Conservation (phyloP, 2,329 filamentous ascomycete species). For the Epicoccum nigrum region DNA sequence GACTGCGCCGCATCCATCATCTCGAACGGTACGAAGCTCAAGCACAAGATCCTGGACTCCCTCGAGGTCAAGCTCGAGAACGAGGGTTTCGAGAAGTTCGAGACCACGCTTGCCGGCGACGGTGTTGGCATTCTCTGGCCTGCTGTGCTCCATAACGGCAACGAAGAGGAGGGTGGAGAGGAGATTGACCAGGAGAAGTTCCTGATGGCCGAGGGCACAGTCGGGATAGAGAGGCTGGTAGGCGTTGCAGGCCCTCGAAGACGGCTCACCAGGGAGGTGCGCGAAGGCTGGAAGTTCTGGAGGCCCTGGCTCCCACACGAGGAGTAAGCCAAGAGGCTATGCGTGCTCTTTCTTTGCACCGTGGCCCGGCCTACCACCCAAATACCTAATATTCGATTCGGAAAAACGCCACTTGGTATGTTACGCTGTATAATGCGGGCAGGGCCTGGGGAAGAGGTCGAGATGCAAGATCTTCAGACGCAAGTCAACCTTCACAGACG, state of each 20-base stretch:
- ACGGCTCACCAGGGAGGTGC: slow-evolving; percentile 37
- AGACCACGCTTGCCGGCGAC: slow-evolving; percentile 89
- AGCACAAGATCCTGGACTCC: slow-evolving; percentile 56
- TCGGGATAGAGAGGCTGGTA: slow-evolving; percentile 85
- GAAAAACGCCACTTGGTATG: slow-evolving; percentile 10
- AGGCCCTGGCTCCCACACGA: slow-evolving; percentile 42
- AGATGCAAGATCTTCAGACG: slow-evolving; percentile 12
- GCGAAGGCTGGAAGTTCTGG: slow-evolving; percentile 51
- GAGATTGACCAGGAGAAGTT: slow-evolving; percentile 93
- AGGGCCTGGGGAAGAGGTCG: not conserved
- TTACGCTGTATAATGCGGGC: slow-evolving; percentile 13
- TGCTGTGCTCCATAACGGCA: slow-evolving; percentile 84
- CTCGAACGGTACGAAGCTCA: slow-evolving; percentile 41
- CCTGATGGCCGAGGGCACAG: slow-evolving; percentile 79
- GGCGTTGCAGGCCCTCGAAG: slow-evolving; percentile 62
- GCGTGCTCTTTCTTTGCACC: not conserved
- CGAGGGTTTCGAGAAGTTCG: slow-evolving; percentile 79
- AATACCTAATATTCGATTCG: slow-evolving; percentile 13
- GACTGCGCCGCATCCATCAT: slow-evolving; percentile 40
- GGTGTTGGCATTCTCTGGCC: slow-evolving; percentile 95
- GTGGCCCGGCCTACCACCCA: not conserved
- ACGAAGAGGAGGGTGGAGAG: slow-evolving; percentile 81
- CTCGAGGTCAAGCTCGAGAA: slow-evolving; percentile 66
- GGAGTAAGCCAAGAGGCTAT: slow-evolving; percentile 9
- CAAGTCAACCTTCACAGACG: not conserved